Evolutionary conservation across 2,329 filamentous ascomycete species (phyloP), one percentile per base, ranked within the genome.

Genomic region (Lomentospora prolificans): DNA sequence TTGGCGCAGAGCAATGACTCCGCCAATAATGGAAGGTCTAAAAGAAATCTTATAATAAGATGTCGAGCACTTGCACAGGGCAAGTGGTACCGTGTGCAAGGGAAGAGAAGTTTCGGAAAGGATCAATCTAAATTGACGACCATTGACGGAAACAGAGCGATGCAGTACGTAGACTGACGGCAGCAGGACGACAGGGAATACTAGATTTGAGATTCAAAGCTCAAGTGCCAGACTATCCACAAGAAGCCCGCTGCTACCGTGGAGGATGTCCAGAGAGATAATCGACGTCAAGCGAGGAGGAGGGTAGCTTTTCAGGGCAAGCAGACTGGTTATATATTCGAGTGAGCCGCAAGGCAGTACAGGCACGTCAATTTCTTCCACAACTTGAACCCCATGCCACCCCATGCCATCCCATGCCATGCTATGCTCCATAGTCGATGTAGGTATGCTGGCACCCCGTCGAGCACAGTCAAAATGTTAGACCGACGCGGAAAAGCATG

Each of bases 401-500:
- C n/a, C n/a, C n/a, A n/a, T n/a, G 14, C 41, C 41, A 41, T 41
- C 36, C 36, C 36, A 46, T 46, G n/a, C 41, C 33, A 36, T 36
- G 31, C 30, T 33, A 22, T 48, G 22, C 44, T 10, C 44, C 44
- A 48, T 48, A 19, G 17, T 25, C 22, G 12, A 48, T 48, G 17
- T 5, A 19, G 17, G 19, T 25, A 48, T 48, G 22, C 44, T 19
- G 44, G 17, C 44, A 48, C 44, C 44, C 44, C 24, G 44, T 48
- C 10, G 44, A 48, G 22, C 44, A 48, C 44, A n/a, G 17, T 48
- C 44, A 25, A 48, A 48, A 48, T 48, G 17, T 48, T 48, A 41
- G 44, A 48, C 44, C 44, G 44, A 48, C 44, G 22, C 44, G 44
- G 44, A 48, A 48, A 22, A 48, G 22, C 44, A 41, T 41, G 36